Evolutionary conservation across 306 rosid genomes (phyloP).

Genomic region (Malus sieversii): DNA sequence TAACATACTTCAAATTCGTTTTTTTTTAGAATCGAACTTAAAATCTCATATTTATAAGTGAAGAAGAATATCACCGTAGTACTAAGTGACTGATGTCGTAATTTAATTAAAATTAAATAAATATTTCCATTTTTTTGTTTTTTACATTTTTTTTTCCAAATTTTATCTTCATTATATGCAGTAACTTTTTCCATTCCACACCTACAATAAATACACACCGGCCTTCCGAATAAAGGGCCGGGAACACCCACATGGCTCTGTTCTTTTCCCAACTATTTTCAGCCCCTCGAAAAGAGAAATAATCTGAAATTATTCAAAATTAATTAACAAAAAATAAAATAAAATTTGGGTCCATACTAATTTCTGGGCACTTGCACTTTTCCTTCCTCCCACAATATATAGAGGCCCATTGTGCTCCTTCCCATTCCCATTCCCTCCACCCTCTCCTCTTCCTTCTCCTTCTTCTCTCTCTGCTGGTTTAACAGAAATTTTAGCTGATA

Average conservation of each 20-base stretch:
- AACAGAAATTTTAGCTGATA: constrained; percentile 32
- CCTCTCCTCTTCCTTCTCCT: constrained; percentile 1
- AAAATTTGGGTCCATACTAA: constrained; percentile 11
- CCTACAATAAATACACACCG: constrained; percentile 55
- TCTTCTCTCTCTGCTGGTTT: constrained; percentile 19
- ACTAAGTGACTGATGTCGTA: too few relatives aligned
- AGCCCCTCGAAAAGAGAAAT: constrained; percentile 28
- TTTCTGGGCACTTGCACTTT: constrained; percentile 32
- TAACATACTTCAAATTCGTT: too few relatives aligned
- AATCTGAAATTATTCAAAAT: neutral
- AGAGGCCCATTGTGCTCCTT: constrained; percentile 35
- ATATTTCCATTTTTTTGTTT: neutral
- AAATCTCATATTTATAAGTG: fast-evolving
- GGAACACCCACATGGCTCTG: constrained; percentile 63
- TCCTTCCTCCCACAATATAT: constrained; percentile 43
- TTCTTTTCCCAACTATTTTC: constrained; percentile 41
- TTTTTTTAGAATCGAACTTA: fast-evolving
- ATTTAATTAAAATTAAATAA: too few relatives aligned
- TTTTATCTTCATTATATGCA: too few relatives aligned
- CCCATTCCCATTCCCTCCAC: constrained; percentile 36
- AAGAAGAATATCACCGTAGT: too few relatives aligned
- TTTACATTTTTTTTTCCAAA: neutral
- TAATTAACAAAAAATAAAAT: neutral
- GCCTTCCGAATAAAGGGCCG: constrained; percentile 36
- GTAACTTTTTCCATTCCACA: constrained; percentile 8